Conservation (phyloP, 192 early-diverging fungal genomes). For the Rhizophagus prolifer region DNA sequence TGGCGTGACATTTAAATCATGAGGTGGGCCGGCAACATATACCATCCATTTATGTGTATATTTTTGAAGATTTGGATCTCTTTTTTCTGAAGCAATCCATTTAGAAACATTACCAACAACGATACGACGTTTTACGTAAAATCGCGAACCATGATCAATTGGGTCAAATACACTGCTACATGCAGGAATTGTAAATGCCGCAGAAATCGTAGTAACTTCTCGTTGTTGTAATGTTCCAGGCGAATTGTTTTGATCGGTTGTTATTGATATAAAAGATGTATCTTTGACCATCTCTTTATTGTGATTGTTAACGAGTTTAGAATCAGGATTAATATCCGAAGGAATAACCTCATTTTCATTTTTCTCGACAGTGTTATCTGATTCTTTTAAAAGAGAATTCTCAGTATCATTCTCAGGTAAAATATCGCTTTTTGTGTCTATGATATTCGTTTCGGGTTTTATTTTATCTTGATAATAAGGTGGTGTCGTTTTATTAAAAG, state of each 20-base stretch:
- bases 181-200: slow-evolving; percentile 33
- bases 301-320: neutral
- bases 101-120: slow-evolving; percentile 76
- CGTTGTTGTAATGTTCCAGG: slow-evolving; percentile 21
- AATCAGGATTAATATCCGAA: neutral
- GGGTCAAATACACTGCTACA: slow-evolving; percentile 35
- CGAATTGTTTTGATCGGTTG: neutral
- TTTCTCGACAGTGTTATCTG: neutral
- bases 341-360: neutral
- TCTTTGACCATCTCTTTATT: neutral
- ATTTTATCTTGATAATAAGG: neutral
- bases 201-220: slow-evolving; percentile 38
- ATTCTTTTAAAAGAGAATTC: neutral
- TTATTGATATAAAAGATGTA: neutral
- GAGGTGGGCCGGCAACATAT: slow-evolving; percentile 68
- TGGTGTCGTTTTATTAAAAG: neutral
- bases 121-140: slow-evolving; percentile 68
- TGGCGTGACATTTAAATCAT: slow-evolving; percentile 47
- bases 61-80: slow-evolving; percentile 53
- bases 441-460: neutral
- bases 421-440: neutral
- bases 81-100: slow-evolving; percentile 57
- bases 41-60: slow-evolving; percentile 91
- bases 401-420: neutral
- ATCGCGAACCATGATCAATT: slow-evolving; percentile 59